Evolutionary conservation across 2,329 filamentous ascomycete genomes (phyloP).

Genomic region (Fusarium sp.): DNA sequence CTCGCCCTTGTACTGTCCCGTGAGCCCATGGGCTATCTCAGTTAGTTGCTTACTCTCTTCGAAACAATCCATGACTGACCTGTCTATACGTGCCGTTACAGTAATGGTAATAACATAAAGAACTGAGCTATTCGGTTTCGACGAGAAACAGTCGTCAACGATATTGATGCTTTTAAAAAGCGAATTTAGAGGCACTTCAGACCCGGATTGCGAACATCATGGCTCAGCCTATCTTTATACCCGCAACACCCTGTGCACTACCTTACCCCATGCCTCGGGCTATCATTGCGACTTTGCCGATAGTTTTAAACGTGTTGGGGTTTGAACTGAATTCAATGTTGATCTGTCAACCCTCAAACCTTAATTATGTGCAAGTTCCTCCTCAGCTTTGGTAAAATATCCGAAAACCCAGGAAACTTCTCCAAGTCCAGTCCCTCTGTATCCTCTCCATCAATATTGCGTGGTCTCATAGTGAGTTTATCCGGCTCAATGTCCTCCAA

Average conservation of each 20-base stretch:
- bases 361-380: background rate
- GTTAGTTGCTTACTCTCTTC: rapidly evolving
- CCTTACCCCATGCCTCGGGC: background rate
- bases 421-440: background rate
- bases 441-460: background rate
- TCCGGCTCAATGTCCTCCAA: background rate
- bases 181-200: background rate
- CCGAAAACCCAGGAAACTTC: background rate
- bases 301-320: too few species aligned
- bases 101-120: conserved; percentile 68
- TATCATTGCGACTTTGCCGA: background rate
- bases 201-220: background rate
- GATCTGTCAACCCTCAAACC: background rate
- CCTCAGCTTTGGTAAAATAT: background rate
- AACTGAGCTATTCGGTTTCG: conserved; percentile 67
- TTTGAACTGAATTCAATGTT: background rate
- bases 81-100: conserved; percentile 63
- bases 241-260: background rate
- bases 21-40: conserved; percentile 56
- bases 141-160: conserved; percentile 69
- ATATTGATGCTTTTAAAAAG: conserved; percentile 48
- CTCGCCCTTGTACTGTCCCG: conserved; percentile 65
- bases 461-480: background rate
- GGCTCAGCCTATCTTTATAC: background rate
- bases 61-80: rapidly evolving